Conservation (phyloP, 352 stramenopile species). For the Pilasporangium apinafurcum region DNA sequence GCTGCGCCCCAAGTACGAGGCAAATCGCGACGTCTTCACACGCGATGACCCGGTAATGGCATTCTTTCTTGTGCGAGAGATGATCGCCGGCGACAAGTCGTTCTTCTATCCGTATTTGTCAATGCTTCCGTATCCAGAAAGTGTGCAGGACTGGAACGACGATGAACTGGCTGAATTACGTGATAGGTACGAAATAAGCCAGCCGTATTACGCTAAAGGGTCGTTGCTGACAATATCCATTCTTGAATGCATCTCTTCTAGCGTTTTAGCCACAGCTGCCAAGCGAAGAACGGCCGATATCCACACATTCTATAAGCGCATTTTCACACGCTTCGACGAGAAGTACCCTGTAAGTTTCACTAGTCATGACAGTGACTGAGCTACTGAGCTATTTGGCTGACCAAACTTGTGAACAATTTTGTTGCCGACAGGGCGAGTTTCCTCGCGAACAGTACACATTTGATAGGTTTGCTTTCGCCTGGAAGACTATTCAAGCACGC, state of each 20-base stretch:
- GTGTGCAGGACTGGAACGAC: slow-evolving; percentile 75
- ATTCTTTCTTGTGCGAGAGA: slow-evolving; percentile 81
- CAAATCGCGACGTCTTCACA: slow-evolving; percentile 61
- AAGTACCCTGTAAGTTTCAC: slow-evolving; percentile 32
- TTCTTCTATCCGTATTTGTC: slow-evolving; percentile 87
- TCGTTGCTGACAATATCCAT: too few relatives aligned
- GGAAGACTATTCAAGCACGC: slow-evolving; percentile 87
- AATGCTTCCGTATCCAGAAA: slow-evolving; percentile 76
- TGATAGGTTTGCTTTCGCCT: slow-evolving; percentile 75
- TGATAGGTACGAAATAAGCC: slow-evolving; percentile 49
- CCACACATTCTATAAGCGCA: slow-evolving; percentile 41
- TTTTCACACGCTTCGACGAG: slow-evolving; percentile 34
- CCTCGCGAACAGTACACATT: slow-evolving; percentile 46
- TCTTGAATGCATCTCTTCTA: too few relatives aligned
- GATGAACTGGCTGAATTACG: slow-evolving; percentile 65
- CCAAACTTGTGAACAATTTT: neutral
- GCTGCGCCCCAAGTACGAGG: slow-evolving; percentile 34
- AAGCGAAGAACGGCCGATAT: slow-evolving; percentile 48
- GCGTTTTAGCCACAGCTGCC: too few relatives aligned
- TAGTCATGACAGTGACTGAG: neutral
- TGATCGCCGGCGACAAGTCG: slow-evolving; percentile 43
- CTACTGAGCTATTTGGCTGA: slow-evolving; percentile 1
- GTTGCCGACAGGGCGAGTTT: slow-evolving; percentile 27
- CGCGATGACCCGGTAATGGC: slow-evolving; percentile 78
- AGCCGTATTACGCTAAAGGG: too few relatives aligned